Evolutionary conservation across 2,329 filamentous ascomycete species (phyloP), one percentile per base, ranked within the genome.

Genomic region (Pyrenophora teres): DNA sequence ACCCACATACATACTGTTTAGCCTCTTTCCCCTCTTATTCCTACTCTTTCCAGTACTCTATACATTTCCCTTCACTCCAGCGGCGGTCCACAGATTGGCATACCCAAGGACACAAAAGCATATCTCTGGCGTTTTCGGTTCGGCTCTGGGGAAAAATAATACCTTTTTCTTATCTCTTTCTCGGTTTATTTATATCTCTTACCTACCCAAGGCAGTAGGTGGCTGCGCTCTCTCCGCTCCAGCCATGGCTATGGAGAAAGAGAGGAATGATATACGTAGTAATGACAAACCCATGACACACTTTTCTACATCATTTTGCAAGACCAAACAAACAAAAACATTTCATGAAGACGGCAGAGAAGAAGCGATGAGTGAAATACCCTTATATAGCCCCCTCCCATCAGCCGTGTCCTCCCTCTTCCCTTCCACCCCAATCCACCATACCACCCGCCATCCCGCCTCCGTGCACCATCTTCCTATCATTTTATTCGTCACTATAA

Each of bases 61-160:
- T 21, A 13, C 6, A n/a, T 27, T 18, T 30, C 10, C 21, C 13
- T 30, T 45, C 12, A n/a, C 19, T 27, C 15, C 3, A 5, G 16
- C 9, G 6, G 31, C 18, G 15, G 46, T 53, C 50, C 46, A 8
- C 50, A 53, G 40, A 53, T 7, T 53, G 50, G 40, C 36, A 45
- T 40, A 38, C 16, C 27, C 31, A 23, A 18, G 46, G 46, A 52
- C 50, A 49, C 8, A 45, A 49, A 50, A 41, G 50, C 50, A 50
- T 50, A 37, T 36, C 46, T 48, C 15, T 15, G 50, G 50, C 36
- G 50, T 53, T 46, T 37, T 37, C 2, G 32, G 31, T 18, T 30
- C 21, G n/a, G 19, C 27, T 30, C 3, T 30, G 27, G 27, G 27
- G 27, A 12, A 30, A 30, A 30, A 37, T 6, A 23, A 41, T 31